phyloP scores from a whole-genome alignment of 2,329 filamentous ascomycete genomes.

The Elsinoe fawcettii region DNA sequence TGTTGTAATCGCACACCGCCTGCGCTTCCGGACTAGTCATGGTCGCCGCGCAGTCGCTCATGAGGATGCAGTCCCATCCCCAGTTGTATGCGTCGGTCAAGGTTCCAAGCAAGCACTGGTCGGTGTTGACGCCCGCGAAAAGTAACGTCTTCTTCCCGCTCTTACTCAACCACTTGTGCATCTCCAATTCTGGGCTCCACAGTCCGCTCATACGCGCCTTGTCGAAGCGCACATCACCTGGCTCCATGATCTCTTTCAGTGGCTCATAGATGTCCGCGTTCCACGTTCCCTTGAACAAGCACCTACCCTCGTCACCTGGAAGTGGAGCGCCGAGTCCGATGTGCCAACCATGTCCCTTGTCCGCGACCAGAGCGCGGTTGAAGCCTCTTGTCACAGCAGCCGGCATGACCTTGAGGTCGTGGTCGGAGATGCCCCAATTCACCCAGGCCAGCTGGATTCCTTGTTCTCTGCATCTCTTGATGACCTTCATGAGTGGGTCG shows the following conservation, averaged over 20 bases:
- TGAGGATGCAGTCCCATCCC: slow-evolving; percentile 37
- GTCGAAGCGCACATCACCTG: slow-evolving; percentile 38
- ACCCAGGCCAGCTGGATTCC: slow-evolving; percentile 37
- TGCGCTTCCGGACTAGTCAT: slow-evolving; percentile 35
- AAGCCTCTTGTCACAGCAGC: slow-evolving; percentile 36
- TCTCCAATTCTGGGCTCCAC: slow-evolving; percentile 34
- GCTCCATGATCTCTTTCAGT: slow-evolving; percentile 30
- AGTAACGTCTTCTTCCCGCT: slow-evolving; percentile 36
- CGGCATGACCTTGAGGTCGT: slow-evolving; percentile 35
- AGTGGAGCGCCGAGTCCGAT: slow-evolving; percentile 34
- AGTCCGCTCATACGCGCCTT: slow-evolving; percentile 38
- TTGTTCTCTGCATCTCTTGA: slow-evolving; percentile 34
- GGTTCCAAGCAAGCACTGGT: slow-evolving; percentile 37
- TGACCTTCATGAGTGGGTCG: slow-evolving; percentile 32
- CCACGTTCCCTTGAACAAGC: slow-evolving; percentile 37
- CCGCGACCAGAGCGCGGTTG: slow-evolving; percentile 27
- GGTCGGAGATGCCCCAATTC: slow-evolving; percentile 36
- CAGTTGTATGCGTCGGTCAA: slow-evolving; percentile 36
- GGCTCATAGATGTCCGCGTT: slow-evolving; percentile 37
- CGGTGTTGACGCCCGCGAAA: slow-evolving; percentile 38
- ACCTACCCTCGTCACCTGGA: slow-evolving; percentile 33
- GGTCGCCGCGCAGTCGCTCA: slow-evolving; percentile 36
- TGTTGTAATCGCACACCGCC: slow-evolving; percentile 35
- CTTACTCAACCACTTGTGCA: slow-evolving; percentile 35
- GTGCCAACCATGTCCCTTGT: slow-evolving; percentile 35